A percentile compares a stretch with the other conserved stretches of the same genome.
These are phyloP conservation scores for Macrophomina tecta DNA, from an alignment of 2,329 filamentous ascomycete genomes.

Conservation along the genomic window DNA sequence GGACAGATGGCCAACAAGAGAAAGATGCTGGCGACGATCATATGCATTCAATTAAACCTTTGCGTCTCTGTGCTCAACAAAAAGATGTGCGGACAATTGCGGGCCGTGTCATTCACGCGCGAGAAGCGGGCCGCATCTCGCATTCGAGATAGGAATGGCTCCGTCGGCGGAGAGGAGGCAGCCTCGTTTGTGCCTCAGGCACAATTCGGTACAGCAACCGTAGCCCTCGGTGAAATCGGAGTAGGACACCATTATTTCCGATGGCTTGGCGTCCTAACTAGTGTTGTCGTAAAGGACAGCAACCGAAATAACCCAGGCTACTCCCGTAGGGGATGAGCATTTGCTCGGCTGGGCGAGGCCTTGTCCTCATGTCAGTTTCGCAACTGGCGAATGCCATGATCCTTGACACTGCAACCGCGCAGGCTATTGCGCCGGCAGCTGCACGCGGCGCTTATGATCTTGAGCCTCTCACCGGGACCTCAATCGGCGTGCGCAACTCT, in stretches of 20 bases:
- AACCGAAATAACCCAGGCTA: neutral
- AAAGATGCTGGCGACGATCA: no score
- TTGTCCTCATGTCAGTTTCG: neutral
- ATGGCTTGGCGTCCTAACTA: neutral
- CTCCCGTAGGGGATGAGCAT: neutral
- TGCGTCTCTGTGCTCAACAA: neutral
- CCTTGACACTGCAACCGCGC: neutral
- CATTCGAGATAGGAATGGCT: neutral
- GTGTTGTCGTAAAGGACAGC: neutral
- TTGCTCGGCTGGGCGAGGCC: neutral
- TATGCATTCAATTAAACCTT: neutral
- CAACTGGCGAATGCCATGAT: neutral
- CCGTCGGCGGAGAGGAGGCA: slow-evolving; percentile 18
- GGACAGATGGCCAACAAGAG: neutral
- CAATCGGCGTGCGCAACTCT: neutral
- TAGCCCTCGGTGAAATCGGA: neutral
- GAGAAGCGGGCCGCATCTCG: slow-evolving; percentile 1
- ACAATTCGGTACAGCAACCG: neutral
- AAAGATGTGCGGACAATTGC: slow-evolving; percentile 6
- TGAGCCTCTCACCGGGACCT: neutral
- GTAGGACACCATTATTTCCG: neutral
- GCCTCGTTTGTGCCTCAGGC: slow-evolving; percentile 5
- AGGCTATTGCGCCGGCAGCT: neutral
- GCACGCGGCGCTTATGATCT: neutral
- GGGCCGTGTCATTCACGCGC: slow-evolving; percentile 10